These are phyloP conservation scores for Angomonas ambiguus DNA, from an alignment of 208 protist genomes.

Conservation along the genomic window DNA sequence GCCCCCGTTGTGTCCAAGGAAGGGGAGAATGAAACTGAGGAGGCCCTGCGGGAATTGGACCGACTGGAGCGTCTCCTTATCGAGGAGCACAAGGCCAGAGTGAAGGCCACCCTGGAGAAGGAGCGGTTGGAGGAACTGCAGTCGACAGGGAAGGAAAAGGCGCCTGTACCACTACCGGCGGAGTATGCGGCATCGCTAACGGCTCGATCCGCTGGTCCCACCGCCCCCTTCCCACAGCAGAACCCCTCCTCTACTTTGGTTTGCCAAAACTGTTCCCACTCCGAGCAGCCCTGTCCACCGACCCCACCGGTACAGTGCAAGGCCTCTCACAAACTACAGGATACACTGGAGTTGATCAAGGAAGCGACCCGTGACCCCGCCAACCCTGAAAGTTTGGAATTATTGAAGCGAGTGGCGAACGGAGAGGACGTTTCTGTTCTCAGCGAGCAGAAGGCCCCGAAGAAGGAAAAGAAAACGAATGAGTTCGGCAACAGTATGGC, in stretches of 20 bases:
- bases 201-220: conserved; percentile 47
- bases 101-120: conserved; percentile 56
- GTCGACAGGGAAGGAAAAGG: no score
- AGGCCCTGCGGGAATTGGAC: conserved; percentile 69
- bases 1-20: conserved; percentile 10
- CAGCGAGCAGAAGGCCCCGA: background rate
- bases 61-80: conserved; percentile 86
- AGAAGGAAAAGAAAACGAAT: conserved; percentile 9
- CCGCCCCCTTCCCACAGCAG: no score
- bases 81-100: conserved; percentile 82
- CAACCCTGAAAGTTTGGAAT: conserved; percentile 43
- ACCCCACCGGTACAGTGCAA: conserved; percentile 66
- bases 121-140: no score
- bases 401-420: conserved; percentile 25
- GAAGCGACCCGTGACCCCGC: conserved; percentile 58
- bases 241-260: no score
- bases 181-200: background rate
- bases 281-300: conserved; percentile 62
- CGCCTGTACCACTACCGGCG: conserved; percentile 5
- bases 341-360: conserved; percentile 60
- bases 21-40: conserved; percentile 41
- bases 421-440: background rate
- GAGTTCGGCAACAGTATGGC: conserved; percentile 44
- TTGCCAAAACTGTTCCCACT: no score
- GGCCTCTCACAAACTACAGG: conserved; percentile 71